Conservation (phyloP, 2,329 filamentous ascomycete genomes). For the Phyllosticta ampelicida region DNA sequence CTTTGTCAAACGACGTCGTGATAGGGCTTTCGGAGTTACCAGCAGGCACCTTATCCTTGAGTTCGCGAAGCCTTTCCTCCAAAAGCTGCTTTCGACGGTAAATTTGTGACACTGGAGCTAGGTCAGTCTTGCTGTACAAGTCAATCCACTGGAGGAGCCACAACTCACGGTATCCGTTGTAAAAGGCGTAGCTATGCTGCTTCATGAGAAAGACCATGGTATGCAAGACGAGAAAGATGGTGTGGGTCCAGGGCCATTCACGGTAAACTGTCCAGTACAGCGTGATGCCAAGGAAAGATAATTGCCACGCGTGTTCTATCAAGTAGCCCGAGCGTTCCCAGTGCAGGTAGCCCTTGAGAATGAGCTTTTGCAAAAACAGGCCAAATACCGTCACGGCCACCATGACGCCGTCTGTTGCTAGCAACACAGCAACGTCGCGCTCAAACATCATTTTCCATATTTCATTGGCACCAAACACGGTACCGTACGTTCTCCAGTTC, state of each 20-base stretch:
- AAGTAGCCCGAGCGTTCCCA: constrained; percentile 65
- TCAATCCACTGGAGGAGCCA: neutral
- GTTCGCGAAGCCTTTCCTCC: constrained; percentile 43
- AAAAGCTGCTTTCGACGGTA: constrained; percentile 40
- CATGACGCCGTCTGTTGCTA: constrained; percentile 58
- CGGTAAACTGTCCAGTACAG: constrained; percentile 57
- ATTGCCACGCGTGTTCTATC: constrained; percentile 65
- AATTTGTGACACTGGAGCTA: constrained; percentile 41
- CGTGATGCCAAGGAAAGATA: constrained; percentile 49
- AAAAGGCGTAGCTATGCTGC: constrained; percentile 69
- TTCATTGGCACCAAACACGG: constrained; percentile 57
- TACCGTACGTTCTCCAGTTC: constrained; percentile 61
- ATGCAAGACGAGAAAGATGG: constrained; percentile 66
- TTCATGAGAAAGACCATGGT: constrained; percentile 73
- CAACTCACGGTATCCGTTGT: constrained; percentile 55
- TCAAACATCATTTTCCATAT: constrained; percentile 59
- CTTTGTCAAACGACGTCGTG: constrained; percentile 1
- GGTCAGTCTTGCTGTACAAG: neutral
- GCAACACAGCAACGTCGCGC: constrained; percentile 40
- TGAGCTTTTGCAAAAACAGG: constrained; percentile 52
- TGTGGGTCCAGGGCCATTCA: constrained; percentile 76
- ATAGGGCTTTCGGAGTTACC: constrained; percentile 5
- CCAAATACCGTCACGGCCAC: constrained; percentile 55
- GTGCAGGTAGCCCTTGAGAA: constrained; percentile 48
- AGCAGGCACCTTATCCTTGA: constrained; percentile 42